phyloP scores from a whole-genome alignment of 352 stramenopile genomes.

The Pythium monospermum region DNA sequence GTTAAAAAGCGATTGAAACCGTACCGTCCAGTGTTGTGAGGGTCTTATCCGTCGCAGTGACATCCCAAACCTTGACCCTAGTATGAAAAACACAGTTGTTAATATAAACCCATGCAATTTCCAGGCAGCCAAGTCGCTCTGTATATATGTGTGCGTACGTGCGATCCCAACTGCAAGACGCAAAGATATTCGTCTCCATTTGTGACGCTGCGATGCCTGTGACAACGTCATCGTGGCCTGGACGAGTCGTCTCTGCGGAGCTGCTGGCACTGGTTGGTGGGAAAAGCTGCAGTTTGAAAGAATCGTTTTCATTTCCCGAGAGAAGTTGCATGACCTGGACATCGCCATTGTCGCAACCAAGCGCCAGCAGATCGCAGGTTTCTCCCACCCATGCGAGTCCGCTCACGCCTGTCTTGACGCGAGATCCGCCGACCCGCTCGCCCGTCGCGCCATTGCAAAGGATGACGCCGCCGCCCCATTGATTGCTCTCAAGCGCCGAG shows the following conservation, averaged over 20 bases:
- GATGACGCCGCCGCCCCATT: conserved; percentile 58
- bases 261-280: not conserved
- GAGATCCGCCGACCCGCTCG: conserved; percentile 38
- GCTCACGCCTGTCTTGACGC: conserved; percentile 42
- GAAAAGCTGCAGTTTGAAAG: conserved; percentile 33
- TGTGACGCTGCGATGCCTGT: conserved; percentile 42
- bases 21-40: conserved; percentile 49
- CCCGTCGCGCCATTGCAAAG: conserved; percentile 39
- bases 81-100: too few relatives aligned
- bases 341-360: conserved; percentile 75
- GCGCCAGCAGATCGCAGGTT: conserved; percentile 41
- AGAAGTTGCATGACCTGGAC: conserved; percentile 44
- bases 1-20: not conserved
- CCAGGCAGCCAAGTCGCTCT: too few relatives aligned
- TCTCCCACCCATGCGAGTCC: conserved; percentile 48
- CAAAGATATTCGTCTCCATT: conserved; percentile 40
- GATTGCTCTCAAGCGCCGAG: conserved; percentile 71
- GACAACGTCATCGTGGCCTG: conserved; percentile 68
- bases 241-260: conserved; percentile 5
- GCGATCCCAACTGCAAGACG: conserved; percentile 63
- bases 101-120: too few relatives aligned
- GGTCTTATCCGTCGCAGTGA: conserved; percentile 37
- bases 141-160: too few relatives aligned
- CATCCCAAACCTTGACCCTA: conserved; percentile 79
- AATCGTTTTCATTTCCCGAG: conserved; percentile 29